Evolutionary conservation across 2,329 filamentous ascomycete species (phyloP).

Genomic region (Fusarium redolens): DNA sequence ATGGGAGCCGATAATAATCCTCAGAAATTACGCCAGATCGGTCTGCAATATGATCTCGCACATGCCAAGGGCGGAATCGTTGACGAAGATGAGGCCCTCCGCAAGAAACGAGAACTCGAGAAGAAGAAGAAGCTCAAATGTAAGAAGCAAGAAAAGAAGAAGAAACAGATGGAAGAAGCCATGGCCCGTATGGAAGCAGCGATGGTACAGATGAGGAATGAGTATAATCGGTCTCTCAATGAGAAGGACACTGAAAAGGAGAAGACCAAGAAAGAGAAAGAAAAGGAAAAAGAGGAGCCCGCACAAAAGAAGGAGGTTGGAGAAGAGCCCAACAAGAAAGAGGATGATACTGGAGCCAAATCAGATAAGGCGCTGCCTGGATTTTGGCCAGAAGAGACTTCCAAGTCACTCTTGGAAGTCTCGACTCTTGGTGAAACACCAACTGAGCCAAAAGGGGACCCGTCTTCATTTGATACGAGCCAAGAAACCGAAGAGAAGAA

Average conservation of each 20-base stretch:
- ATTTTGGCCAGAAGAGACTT: slow-evolving; percentile 38
- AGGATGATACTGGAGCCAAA: slow-evolving; percentile 9
- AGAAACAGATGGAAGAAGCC: slow-evolving; percentile 41
- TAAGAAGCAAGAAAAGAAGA: slow-evolving; percentile 43
- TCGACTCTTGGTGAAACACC: slow-evolving; percentile 3
- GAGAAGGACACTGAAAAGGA: slow-evolving; percentile 29
- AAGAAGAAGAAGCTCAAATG: slow-evolving; percentile 42
- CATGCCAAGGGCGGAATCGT: slow-evolving; percentile 67
- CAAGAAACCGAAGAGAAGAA: slow-evolving; percentile 22
- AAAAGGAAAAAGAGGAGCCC: slow-evolving; percentile 10
- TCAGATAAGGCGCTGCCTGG: slow-evolving; percentile 25
- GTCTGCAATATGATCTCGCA: slow-evolving; percentile 70
- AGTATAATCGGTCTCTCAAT: slow-evolving; percentile 32
- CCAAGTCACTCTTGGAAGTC: slow-evolving; percentile 26
- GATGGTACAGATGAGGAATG: slow-evolving; percentile 42
- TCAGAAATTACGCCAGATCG: slow-evolving; percentile 72
- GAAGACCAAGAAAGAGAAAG: slow-evolving; percentile 8
- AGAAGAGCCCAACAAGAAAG: slow-evolving; percentile 21
- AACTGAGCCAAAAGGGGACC: slow-evolving; percentile 7
- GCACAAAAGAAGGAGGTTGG: background rate
- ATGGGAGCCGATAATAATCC: slow-evolving; percentile 58
- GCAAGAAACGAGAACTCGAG: slow-evolving; percentile 42
- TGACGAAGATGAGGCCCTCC: slow-evolving; percentile 58
- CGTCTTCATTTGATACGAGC: slow-evolving; percentile 5
- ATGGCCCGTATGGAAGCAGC: slow-evolving; percentile 43